These are phyloP conservation scores for Tetrahymena borealis DNA, from an alignment of 73 alveolate species.

Conservation along the genomic window DNA sequence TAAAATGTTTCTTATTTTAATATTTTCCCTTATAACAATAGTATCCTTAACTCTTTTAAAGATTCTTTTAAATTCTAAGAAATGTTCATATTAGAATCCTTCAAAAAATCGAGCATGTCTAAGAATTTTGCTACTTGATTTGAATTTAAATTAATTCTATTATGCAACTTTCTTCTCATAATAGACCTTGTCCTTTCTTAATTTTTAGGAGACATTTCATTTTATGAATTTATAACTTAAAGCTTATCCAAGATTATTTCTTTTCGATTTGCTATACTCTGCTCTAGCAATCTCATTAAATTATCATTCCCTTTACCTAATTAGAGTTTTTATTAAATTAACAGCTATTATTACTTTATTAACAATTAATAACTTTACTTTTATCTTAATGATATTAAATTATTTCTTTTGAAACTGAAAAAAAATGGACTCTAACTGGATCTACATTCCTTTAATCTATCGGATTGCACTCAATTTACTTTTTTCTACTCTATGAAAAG, in stretches of 20 bases:
- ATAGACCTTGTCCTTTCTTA: background rate
- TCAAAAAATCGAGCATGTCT: background rate
- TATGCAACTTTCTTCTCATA: background rate
- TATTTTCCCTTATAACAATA: background rate
- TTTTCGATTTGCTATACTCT: background rate
- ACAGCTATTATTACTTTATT: background rate
- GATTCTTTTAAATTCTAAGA: background rate
- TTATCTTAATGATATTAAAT: background rate
- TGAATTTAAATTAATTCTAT: background rate
- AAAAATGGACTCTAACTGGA: background rate
- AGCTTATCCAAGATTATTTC: background rate
- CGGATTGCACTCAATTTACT: background rate
- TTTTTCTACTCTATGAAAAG: background rate
- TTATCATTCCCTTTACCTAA: background rate
- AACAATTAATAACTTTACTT: background rate
- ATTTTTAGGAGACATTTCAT: background rate
- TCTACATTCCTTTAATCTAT: background rate
- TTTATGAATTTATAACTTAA: background rate
- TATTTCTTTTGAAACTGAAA: background rate
- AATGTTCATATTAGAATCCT: background rate
- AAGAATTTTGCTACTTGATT: background rate
- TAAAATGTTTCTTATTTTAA: background rate
- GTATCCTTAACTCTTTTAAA: background rate
- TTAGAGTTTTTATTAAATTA: background rate
- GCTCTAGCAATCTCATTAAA: background rate